Evolutionary conservation across 257 asterid species (phyloP), one percentile per base, ranked within the genome.

Genomic region (Vinca minor): DNA sequence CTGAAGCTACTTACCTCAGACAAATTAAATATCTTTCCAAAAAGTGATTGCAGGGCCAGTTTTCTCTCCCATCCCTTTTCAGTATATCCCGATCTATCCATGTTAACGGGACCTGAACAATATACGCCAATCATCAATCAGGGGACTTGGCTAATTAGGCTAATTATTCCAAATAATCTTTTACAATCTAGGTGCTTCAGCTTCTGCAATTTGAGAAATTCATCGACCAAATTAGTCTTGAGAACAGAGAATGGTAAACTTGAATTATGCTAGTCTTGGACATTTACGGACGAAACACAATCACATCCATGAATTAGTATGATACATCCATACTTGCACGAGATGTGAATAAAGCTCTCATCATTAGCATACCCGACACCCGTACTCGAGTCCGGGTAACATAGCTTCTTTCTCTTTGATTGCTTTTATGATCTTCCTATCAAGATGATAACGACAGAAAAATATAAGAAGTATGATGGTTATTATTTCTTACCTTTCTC

Each of bases 41-140:
- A 87, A 72, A 87, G 93, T 63, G 93, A 70, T 83, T 87, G 95
- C 80, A 90, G 89, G 0, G 91, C 95, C 69, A 87, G 91, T 81
- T 90, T 87, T 78, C 93, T 79, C 84, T 87, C 76, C 77, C 87
- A 84, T 11, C 97, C 97, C 78, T 85, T 90, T 69, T 85, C 91
- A 67, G 96, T 81, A 75, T 87, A 90, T 75, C 95, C 95, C 2
- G 91, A 73, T 71, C 78, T 73, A 70, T 90, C 87, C 96, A 87
- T 85, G 70, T 84, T 93, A 59, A 90, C 96, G 35, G 97, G 97
- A 73, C 97, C 97, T 90, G 88, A 74, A 89, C 66, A 79, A 54
- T 72, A 67, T 74, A 70, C 26, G n/a, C 23, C 59, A 72, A 58
- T 42, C 52, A 73, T 36, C 39, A 9, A 56, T 59, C 66, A 69